Percentiles rank a stretch among this genome's conserved stretches.
Conservation (phyloP, 768 basidiomycete species). For the Naganishia randhawae region DNA sequence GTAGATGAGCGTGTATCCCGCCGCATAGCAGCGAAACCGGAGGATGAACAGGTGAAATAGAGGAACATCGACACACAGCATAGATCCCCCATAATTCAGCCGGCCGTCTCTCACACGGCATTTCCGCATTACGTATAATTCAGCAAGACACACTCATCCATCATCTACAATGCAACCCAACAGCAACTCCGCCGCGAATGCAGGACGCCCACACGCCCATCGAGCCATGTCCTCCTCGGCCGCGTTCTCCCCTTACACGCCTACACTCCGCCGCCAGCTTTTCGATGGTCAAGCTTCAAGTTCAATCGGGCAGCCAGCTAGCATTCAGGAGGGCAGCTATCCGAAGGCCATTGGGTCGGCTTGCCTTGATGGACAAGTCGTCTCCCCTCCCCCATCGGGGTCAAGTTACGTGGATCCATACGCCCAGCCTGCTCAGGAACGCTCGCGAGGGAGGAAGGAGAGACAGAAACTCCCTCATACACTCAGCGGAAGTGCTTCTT, state of each 20-base stretch:
- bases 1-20: not conserved
- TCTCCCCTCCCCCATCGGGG: not conserved
- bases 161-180: conserved; percentile 14
- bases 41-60: conserved; percentile 22
- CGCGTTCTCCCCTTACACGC: conserved; percentile 19
- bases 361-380: conserved; percentile 9
- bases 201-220: conserved; percentile 12
- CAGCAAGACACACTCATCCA: not conserved
- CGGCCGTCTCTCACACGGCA: not conserved
- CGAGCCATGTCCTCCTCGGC: conserved; percentile 28
- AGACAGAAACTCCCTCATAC: not conserved
- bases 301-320: not conserved
- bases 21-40: not conserved
- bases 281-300: not conserved
- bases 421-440: not conserved
- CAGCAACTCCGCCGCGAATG: not conserved
- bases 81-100: not conserved
- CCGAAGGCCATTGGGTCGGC: not conserved
- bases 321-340: not conserved
- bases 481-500: not conserved
- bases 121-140: not conserved
- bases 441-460: not conserved
- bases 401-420: not conserved
- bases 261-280: not conserved
- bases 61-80: conserved; percentile 16